phyloP scores from a whole-genome alignment of 2,329 filamentous ascomycete genomes.

The Epichloe sibirici region DNA sequence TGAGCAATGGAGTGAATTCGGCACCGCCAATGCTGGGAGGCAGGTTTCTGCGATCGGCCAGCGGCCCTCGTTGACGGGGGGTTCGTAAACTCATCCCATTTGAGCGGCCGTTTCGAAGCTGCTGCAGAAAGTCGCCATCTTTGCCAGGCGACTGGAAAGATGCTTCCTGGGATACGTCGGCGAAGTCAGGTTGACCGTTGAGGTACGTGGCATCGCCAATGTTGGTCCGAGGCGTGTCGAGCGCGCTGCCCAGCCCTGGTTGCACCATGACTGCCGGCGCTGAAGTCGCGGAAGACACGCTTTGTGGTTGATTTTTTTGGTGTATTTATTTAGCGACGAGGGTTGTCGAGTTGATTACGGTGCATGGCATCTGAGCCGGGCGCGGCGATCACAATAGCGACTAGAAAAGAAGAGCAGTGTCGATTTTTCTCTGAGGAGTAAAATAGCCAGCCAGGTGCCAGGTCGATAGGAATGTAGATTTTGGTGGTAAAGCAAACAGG shows the following conservation, averaged over 20 bases:
- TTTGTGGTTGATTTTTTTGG: neutral
- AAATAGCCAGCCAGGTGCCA: neutral
- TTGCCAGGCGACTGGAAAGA: slow-evolving; percentile 76
- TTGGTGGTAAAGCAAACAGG: slow-evolving; percentile 9
- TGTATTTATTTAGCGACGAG: neutral
- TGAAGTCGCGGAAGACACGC: neutral
- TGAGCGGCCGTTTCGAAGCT: slow-evolving; percentile 55
- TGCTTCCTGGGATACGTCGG: slow-evolving; percentile 72
- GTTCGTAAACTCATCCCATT: slow-evolving; percentile 53
- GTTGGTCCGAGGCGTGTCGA: slow-evolving; percentile 82
- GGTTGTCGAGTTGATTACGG: neutral
- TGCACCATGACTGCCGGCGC: slow-evolving; percentile 41
- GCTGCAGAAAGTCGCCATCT: slow-evolving; percentile 55
- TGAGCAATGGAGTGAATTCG: slow-evolving; percentile 92
- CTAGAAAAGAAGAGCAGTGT: neutral
- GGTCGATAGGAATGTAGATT: neutral
- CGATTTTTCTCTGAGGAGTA: neutral
- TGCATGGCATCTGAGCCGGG: neutral
- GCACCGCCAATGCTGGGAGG: slow-evolving; percentile 50
- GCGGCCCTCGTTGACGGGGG: slow-evolving; percentile 56
- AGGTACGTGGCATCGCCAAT: slow-evolving; percentile 75
- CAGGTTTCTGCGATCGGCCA: slow-evolving; percentile 61
- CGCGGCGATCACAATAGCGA: neutral
- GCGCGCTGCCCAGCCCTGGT: slow-evolving; percentile 46
- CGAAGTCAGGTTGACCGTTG: slow-evolving; percentile 53